These are phyloP conservation scores for Plasmodium blacklocki DNA, from an alignment of 169 alveolate genomes.

Conservation along the genomic window DNA sequence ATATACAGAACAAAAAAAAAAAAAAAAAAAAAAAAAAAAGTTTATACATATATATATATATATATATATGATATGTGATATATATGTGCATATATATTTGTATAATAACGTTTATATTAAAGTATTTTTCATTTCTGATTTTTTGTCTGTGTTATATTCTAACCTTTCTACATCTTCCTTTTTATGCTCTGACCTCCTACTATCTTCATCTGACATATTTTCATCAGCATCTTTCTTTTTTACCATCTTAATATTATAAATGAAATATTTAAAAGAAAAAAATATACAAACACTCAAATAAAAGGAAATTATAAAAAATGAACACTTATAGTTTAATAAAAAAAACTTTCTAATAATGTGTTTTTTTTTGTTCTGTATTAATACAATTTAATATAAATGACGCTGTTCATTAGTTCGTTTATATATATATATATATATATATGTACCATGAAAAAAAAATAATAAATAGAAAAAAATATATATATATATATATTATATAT, in stretches of 20 bases:
- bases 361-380: too few species aligned
- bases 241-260: slow-evolving; percentile 1
- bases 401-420: too few species aligned
- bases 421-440: too few species aligned
- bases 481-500: too few species aligned
- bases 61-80: background rate
- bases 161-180: slow-evolving; percentile 31
- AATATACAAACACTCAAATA: too few species aligned
- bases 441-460: too few species aligned
- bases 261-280: too few species aligned
- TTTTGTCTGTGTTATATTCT: background rate
- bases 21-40: background rate
- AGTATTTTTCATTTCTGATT: background rate
- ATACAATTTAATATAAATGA: too few species aligned
- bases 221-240: slow-evolving; percentile 3
- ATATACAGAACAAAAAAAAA: background rate
- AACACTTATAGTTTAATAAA: too few species aligned
- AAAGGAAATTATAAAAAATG: too few species aligned
- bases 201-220: slow-evolving; percentile 15
- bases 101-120: background rate
- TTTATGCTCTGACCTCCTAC: slow-evolving; percentile 4
- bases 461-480: too few species aligned
- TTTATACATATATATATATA: background rate
- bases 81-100: background rate
- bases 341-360: too few species aligned